Base-by-base conservation (phyloP, 257 asterid species). In the Primulina eburnea region DNA sequence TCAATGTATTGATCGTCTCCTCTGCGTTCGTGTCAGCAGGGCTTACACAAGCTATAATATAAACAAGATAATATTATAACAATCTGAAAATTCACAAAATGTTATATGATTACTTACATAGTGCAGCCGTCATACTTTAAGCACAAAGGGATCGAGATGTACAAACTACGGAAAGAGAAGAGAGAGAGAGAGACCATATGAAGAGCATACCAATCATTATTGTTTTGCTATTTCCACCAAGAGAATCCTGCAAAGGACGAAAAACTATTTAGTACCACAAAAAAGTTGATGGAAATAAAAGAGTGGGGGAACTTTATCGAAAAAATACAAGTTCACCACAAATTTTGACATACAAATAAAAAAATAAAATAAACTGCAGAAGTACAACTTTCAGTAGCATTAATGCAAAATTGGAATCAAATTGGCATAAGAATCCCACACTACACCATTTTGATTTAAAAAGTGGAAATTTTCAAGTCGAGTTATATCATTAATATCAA, bases 1-100 rank as follows among this genome's bases (percentile, higher is more conserved):
- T 92, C 76, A 92, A 76, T n/a, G 98, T 92, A 67, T 92, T 92
- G 2, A 92, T 82, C 55, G 97, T 86, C 82, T 92, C 98, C 84
- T 92, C 98, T 0, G 98, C 93, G 81, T 92, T 92, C 8, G 95
- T 88, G 74, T 92, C 98, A 35, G 98, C 98, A 11, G 98, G 98
- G 72, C 98, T 92, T 57, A 88, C 89, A 71, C 98, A 92, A 57
- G 98, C 98, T 92, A 73, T 53, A 47, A 63, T 73, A 64, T 16
- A 21, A 17, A 63, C 60, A 33, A 11, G 26, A 53, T 57, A 11
- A 62, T n/a, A n/a, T 11, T 4, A 69, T 34, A 28, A 35, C 8
- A 17, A 28, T 65, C 7, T 53, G 43, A 47, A 60, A 61, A 50
- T 50, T 17, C 57, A 50, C 21, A 16, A 14, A 50, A 50, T 50